Conservation (phyloP, 192 early-diverging fungal genomes). For the Paraglomus brasilianum region DNA sequence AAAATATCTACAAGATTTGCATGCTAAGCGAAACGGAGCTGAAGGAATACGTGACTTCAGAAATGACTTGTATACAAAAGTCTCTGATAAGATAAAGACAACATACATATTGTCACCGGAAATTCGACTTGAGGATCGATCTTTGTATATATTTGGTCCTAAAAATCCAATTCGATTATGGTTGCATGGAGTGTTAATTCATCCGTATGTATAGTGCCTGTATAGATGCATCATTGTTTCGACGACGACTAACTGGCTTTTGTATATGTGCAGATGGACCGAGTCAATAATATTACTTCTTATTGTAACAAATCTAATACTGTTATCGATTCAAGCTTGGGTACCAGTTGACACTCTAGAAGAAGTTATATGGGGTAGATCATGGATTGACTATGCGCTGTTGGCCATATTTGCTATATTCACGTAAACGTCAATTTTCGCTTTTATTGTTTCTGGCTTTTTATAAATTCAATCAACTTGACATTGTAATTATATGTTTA, state of each 20-base stretch:
- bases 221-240: not conserved
- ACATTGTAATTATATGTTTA: constrained; percentile 35
- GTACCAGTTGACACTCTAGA: constrained; percentile 26
- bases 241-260: not conserved
- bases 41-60: no score
- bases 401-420: constrained; percentile 50
- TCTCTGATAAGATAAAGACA: not conserved
- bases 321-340: constrained; percentile 46
- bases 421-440: constrained; percentile 43
- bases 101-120: not conserved
- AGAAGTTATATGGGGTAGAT: constrained; percentile 40
- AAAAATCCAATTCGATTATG: constrained; percentile 40
- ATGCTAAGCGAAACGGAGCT: no score
- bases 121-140: constrained; percentile 35
- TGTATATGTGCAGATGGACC: constrained; percentile 41
- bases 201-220: constrained; percentile 39
- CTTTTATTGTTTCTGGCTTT: not conserved
- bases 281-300: constrained; percentile 49
- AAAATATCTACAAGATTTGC: not conserved
- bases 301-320: constrained; percentile 41
- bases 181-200: constrained; percentile 40
- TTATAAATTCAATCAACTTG: constrained; percentile 23
- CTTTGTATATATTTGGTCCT: constrained; percentile 46
- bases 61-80: no score
- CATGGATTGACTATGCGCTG: constrained; percentile 51